These are phyloP conservation scores for Sporopachydermia lactativora DNA, from an alignment of 805 yeast genomes.

Conservation along the genomic window DNA sequence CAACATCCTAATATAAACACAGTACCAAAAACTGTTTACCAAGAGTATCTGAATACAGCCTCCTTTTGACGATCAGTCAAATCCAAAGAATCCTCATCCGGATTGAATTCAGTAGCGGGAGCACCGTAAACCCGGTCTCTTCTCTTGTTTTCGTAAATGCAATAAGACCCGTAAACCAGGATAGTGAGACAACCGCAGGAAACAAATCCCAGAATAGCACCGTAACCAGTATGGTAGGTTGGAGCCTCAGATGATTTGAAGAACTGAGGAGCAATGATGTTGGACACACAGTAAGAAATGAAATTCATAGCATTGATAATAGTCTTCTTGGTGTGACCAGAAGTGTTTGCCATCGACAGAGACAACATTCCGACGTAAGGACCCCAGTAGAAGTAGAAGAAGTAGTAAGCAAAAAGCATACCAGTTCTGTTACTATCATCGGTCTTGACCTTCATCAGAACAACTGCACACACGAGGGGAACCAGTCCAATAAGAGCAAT, in stretches of 20 bases:
- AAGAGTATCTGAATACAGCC: conserved; percentile 9
- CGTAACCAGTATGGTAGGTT: neutral
- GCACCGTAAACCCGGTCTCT: conserved; percentile 6
- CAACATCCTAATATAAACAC: too few species aligned
- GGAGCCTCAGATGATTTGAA: conserved; percentile 25
- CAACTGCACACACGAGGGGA: conserved; percentile 27
- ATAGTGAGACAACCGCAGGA: neutral
- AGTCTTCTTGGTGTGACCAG: conserved; percentile 44
- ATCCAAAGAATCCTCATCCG: conserved; percentile 9
- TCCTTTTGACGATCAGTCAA: conserved; percentile 10
- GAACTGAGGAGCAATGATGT: conserved; percentile 40
- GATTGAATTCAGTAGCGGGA: conserved; percentile 2
- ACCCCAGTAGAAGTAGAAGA: conserved; percentile 9
- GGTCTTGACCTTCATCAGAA: conserved; percentile 9
- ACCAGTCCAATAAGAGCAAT: conserved; percentile 19
- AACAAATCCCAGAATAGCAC: neutral
- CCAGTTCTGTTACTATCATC: neutral
- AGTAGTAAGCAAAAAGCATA: neutral
- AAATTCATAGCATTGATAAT: conserved; percentile 31
- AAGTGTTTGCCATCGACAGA: conserved; percentile 31
- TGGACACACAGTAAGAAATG: conserved; percentile 39
- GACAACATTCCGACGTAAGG: conserved; percentile 19
- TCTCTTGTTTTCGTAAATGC: conserved; percentile 7
- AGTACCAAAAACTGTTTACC: too few species aligned
- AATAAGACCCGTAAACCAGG: neutral